Conservation (phyloP, 768 basidiomycete species). For the Kwoniella pini region DNA sequence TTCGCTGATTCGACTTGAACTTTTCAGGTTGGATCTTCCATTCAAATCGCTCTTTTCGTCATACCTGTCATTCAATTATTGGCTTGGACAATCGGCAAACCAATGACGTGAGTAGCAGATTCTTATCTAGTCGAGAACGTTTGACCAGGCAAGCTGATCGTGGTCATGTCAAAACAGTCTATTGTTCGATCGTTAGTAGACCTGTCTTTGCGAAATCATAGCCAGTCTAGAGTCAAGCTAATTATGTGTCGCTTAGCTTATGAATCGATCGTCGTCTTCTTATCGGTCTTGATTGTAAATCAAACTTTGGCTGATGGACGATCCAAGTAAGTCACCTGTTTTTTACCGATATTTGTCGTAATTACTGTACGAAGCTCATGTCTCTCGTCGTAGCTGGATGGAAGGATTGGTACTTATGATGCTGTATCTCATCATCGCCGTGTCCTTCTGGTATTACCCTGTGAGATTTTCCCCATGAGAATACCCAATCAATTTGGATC, state of each 20-base stretch:
- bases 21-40: constrained; percentile 75
- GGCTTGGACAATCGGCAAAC: constrained; percentile 77
- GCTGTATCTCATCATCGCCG: constrained; percentile 70
- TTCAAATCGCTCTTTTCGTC: constrained; percentile 57
- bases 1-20: constrained; percentile 57
- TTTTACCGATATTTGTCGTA: not conserved
- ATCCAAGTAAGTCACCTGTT: constrained; percentile 34
- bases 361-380: not conserved
- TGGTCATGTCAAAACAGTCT: constrained; percentile 59
- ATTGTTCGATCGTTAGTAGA: constrained; percentile 67
- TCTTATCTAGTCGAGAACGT: not conserved
- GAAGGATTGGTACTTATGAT: constrained; percentile 78
- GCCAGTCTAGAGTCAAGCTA: not conserved
- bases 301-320: constrained; percentile 74
- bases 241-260: constrained; percentile 58
- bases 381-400: constrained; percentile 65
- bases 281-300: constrained; percentile 70
- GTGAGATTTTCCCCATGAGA: constrained; percentile 23
- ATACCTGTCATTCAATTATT: constrained; percentile 67
- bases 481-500: too few species aligned
- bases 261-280: constrained; percentile 67
- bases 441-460: constrained; percentile 56
- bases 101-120: constrained; percentile 47
- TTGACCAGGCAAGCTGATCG: not conserved
- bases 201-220: too few species aligned